A percentile compares a stretch with the other conserved stretches of the same genome.
These are phyloP conservation scores for Aspergillus pseudotamarii DNA, from an alignment of 2,329 filamentous ascomycete genomes.

Conservation along the genomic window DNA sequence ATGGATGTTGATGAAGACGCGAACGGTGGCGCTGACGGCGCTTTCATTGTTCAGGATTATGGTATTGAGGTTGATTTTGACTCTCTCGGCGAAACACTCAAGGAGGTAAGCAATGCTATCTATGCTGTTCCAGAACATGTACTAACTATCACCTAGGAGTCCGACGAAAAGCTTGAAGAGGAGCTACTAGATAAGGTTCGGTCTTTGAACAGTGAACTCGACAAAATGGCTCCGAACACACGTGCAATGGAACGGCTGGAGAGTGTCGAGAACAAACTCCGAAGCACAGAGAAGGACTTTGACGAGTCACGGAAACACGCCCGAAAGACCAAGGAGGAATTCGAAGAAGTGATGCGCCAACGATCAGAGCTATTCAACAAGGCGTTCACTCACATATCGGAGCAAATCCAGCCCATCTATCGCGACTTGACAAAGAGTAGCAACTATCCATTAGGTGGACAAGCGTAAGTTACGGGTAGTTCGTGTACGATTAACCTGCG, in stretches of 20 bases:
- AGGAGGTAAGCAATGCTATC: slow-evolving; percentile 59
- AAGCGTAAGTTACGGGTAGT: slow-evolving; percentile 50
- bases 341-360: slow-evolving; percentile 77
- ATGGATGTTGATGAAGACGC: slow-evolving; percentile 87
- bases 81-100: slow-evolving; percentile 77
- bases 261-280: slow-evolving; percentile 78
- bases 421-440: slow-evolving; percentile 89
- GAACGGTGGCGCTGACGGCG: slow-evolving; percentile 51
- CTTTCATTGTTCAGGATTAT: slow-evolving; percentile 77
- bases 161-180: slow-evolving; percentile 72
- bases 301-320: slow-evolving; percentile 78
- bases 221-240: slow-evolving; percentile 96
- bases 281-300: slow-evolving; percentile 84
- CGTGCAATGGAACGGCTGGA: slow-evolving; percentile 90
- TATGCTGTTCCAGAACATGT: neutral
- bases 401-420: slow-evolving; percentile 92
- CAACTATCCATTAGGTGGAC: slow-evolving; percentile 90
- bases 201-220: slow-evolving; percentile 74
- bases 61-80: slow-evolving; percentile 90
- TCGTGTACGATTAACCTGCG: neutral
- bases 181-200: slow-evolving; percentile 76
- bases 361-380: slow-evolving; percentile 92
- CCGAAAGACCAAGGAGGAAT: slow-evolving; percentile 76
- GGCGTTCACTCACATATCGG: slow-evolving; percentile 90
- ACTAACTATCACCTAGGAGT: slow-evolving; percentile 53